phyloP scores from a whole-genome alignment of 169 alveolate species.

The Eimeria maxima region DNA sequence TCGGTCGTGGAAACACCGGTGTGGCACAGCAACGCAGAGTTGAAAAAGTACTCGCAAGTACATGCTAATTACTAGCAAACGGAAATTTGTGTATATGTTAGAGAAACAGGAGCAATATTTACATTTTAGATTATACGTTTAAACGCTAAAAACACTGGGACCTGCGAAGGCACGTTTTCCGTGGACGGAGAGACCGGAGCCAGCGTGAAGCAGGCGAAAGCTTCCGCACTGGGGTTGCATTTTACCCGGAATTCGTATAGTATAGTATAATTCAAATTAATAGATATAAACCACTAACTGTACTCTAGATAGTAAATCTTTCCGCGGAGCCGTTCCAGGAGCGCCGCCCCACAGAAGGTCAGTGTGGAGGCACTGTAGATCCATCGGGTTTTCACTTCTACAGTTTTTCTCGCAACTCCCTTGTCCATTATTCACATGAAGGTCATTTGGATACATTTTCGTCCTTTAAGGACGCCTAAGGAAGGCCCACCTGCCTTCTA shows the following conservation, averaged over 20 bases:
- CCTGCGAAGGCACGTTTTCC: not conserved
- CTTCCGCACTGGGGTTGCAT: not conserved
- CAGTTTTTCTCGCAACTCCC: not conserved
- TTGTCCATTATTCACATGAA: not conserved
- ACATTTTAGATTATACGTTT: not conserved
- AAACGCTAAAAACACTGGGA: not conserved
- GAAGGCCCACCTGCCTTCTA: constrained; percentile 13
- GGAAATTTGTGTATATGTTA: not conserved
- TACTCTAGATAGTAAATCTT: too few species aligned
- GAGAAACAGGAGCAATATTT: not conserved
- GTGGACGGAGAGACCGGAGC: not conserved
- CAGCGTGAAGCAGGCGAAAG: not conserved
- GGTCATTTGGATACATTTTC: not conserved
- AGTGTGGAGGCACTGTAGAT: not conserved
- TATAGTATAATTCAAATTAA: not conserved
- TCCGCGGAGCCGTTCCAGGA: not conserved
- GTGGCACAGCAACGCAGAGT: not conserved
- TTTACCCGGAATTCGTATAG: too few species aligned
- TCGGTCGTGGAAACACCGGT: not conserved
- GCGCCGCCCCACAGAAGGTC: constrained; percentile 37
- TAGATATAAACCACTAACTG: not conserved
- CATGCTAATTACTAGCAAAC: not conserved
- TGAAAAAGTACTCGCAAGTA: not conserved
- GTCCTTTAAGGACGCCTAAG: not conserved
- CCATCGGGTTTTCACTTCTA: not conserved